Conservation (phyloP, 345 rosid species). For the Hibiscus mutabilis region DNA sequence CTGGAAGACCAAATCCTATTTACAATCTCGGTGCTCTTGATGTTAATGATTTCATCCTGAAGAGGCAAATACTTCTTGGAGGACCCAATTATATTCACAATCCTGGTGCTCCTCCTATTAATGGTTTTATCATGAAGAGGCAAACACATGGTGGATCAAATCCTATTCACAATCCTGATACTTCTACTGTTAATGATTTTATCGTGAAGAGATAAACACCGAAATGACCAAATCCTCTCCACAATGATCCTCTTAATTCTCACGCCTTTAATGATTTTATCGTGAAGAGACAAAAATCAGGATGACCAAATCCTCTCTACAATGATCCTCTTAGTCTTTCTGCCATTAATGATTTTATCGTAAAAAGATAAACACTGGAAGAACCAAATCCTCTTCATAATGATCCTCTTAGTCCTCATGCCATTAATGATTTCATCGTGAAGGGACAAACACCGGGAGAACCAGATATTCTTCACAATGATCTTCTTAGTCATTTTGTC, state of each 20-base stretch:
- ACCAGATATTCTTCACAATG: too few species aligned
- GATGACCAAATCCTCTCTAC: too few species aligned
- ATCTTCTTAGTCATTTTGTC: too few species aligned
- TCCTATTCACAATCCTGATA: neutral
- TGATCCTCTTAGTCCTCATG: too few species aligned
- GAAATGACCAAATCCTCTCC: neutral
- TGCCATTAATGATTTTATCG: too few species aligned
- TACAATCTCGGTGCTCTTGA: neutral
- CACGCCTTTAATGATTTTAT: neutral
- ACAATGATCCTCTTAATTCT: neutral
- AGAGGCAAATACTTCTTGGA: neutral
- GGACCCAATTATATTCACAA: neutral
- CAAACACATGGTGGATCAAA: neutral
- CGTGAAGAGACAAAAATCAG: too few species aligned
- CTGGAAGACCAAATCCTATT: neutral
- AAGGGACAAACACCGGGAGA: too few species aligned
- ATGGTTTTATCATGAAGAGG: neutral
- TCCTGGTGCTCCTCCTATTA: neutral
- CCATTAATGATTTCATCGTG: too few species aligned
- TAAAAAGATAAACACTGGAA: too few species aligned
- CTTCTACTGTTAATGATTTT: too few species aligned
- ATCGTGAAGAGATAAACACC: neutral
- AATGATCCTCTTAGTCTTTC: too few species aligned
- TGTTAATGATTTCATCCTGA: neutral
- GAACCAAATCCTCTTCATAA: too few species aligned